These are phyloP conservation scores for Candida frijolesensis DNA, from an alignment of 1,139 yeast species.

Conservation along the genomic window DNA sequence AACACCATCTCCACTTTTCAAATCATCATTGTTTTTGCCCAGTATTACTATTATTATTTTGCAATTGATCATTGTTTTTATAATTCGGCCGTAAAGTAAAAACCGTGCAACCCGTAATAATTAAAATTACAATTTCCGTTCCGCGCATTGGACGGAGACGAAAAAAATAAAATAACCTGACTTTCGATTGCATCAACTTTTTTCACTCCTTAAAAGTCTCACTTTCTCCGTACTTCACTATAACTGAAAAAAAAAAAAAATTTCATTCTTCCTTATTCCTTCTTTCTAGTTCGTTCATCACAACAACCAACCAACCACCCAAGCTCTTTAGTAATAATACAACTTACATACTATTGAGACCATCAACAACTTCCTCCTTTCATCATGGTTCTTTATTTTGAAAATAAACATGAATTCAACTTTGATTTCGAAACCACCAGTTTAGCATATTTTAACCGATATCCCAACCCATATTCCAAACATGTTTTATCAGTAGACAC, in stretches of 20 bases:
- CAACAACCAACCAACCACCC: background rate
- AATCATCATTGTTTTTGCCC: no score
- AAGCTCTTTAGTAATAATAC: no score
- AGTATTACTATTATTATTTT: no score
- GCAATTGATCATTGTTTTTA: background rate
- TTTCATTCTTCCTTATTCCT: background rate
- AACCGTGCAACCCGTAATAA: background rate
- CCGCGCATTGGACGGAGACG: background rate
- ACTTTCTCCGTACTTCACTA: background rate
- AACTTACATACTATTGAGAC: background rate
- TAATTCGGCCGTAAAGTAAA: background rate
- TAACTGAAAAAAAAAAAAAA: background rate
- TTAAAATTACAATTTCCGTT: slow-evolving; percentile 2
- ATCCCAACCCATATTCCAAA: slow-evolving; percentile 89
- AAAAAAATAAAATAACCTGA: slow-evolving; percentile 1
- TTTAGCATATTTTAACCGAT: slow-evolving; percentile 78
- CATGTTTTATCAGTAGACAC: slow-evolving; percentile 90
- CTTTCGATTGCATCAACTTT: background rate
- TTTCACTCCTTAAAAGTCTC: background rate
- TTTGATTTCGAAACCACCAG: slow-evolving; percentile 76
- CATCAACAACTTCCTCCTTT: background rate
- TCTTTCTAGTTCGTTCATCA: background rate
- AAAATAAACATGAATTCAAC: slow-evolving; percentile 54
- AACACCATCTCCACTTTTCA: no score
- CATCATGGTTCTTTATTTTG: slow-evolving; percentile 67